A percentile compares a stretch with the other conserved stretches of the same genome.
phyloP scores from a whole-genome alignment of 2,329 filamentous ascomycete genomes.

The Penicillium brasilianum region DNA sequence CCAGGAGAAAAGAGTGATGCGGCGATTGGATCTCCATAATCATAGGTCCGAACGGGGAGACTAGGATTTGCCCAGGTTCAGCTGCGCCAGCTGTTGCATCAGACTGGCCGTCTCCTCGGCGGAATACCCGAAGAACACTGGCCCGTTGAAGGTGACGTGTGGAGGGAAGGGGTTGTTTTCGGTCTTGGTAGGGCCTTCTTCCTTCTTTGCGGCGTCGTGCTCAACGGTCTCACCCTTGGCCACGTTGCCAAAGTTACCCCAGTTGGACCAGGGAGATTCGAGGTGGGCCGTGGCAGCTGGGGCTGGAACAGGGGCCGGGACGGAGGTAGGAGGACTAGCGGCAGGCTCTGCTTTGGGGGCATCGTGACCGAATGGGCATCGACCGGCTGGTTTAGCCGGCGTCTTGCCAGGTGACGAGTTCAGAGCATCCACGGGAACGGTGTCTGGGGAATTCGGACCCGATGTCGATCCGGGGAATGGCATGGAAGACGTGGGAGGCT shows the following conservation, averaged over 20 bases:
- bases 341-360: conserved; percentile 23
- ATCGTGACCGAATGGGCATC: conserved; percentile 44
- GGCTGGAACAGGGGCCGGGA: not conserved
- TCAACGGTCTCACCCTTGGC: conserved; percentile 9
- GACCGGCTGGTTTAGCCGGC: conserved; percentile 32
- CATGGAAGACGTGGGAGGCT: conserved; percentile 33
- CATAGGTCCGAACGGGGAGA: not conserved
- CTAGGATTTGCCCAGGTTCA: conserved; percentile 23
- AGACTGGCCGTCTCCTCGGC: conserved; percentile 80
- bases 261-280: conserved; percentile 15
- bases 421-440: conserved; percentile 20
- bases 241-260: conserved; percentile 19
- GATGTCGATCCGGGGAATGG: conserved; percentile 33
- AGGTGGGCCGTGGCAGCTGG: conserved; percentile 7
- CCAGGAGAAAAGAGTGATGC: not conserved
- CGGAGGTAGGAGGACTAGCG: not conserved
- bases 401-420: conserved; percentile 22
- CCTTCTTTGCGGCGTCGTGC: conserved; percentile 16
- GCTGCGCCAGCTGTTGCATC: conserved; percentile 62
- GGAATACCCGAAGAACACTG: conserved; percentile 91
- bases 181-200: conserved; percentile 11
- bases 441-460: conserved; percentile 24
- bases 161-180: conserved; percentile 46
- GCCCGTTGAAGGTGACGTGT: conserved; percentile 87
- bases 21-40: not conserved